Evolutionary conservation across 129 eudicot species (phyloP).

Genomic region (Flaveria brownii): DNA sequence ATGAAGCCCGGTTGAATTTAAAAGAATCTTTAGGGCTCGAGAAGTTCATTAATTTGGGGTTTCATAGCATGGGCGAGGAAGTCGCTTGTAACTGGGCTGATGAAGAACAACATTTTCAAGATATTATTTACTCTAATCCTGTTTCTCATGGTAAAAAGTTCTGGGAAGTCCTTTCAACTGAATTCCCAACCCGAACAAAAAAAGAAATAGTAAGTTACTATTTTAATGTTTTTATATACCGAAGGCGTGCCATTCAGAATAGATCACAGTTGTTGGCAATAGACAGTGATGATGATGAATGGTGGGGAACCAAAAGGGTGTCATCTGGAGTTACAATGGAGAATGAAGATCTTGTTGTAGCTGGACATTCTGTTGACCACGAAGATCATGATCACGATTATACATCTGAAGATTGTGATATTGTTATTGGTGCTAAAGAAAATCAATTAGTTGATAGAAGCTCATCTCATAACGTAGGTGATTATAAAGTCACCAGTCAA

Average conservation of each 20-base stretch:
- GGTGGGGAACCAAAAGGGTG: conserved; percentile 38
- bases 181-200: conserved; percentile 43
- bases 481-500: conserved; percentile 16
- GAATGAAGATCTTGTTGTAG: conserved; percentile 37
- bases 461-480: not conserved
- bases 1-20: conserved; percentile 47
- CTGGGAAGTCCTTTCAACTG: conserved; percentile 45
- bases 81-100: conserved; percentile 51
- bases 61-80: conserved; percentile 57
- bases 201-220: conserved; percentile 55
- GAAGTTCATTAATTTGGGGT: conserved; percentile 47
- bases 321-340: conserved; percentile 19
- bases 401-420: conserved; percentile 28
- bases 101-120: conserved; percentile 49
- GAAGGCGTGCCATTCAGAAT: conserved; percentile 58
- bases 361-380: conserved; percentile 29
- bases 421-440: conserved; percentile 1
- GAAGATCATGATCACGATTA: conserved; percentile 17
- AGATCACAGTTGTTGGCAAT: conserved; percentile 43
- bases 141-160: conserved; percentile 42
- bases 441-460: not conserved
- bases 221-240: conserved; percentile 57
- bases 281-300: conserved; percentile 71
- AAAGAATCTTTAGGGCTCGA: conserved; percentile 41
- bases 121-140: conserved; percentile 53